Base-by-base conservation (phyloP, 1,284 basidiomycete genomes). In the Irpex sp. region DNA sequence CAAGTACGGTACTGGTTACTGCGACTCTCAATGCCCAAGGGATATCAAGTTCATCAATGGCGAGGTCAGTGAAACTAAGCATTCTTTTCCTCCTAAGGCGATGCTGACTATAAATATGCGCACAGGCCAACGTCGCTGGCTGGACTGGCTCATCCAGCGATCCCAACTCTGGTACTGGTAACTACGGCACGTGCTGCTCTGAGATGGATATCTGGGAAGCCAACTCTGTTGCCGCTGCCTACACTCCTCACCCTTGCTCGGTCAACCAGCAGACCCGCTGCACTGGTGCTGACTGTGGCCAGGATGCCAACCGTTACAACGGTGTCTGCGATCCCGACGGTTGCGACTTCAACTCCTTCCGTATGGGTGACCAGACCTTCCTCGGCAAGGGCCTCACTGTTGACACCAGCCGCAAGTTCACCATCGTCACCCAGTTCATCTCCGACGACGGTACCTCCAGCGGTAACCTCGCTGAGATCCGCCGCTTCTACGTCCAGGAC, bases 141-240 rank as follows among this genome's bases (percentile, higher is more conserved):
- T 84, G 82, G 82, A 71, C 66, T 8, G 65, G 72, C 19, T 74
- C 75, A 0, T 58, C 73, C 57, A 79, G 68, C 68, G 76, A 78
- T 67, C 64, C 75, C 67, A 83, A 83, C 73, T 74, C 80, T 15
- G 82, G 82, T 21, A 72, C 68, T 2, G 81, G 82, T 43, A 56
- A 69, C 19, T 76, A 74, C 68, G 82, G 82, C 39, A 74, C 81
- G 9, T 84, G 82, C 77, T 84, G 82, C 70, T 76, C 70, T 64
- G 82, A 85, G 75, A 83, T 84, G 81, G 83, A 85, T 72, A 76
- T 84, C 70, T 84, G 82, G 82, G 81, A 82, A 71, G 83, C 80
- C 68, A 84, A 84, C 78, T 76, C 74, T 63, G 73, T 77, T 66
- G 75, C 81, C 47, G 71, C 78, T 39, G 81, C 82, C 37, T 78